These are phyloP conservation scores for Musa troglodytarum DNA, from an alignment of 176 grass and related monocot species.

Conservation along the genomic window DNA sequence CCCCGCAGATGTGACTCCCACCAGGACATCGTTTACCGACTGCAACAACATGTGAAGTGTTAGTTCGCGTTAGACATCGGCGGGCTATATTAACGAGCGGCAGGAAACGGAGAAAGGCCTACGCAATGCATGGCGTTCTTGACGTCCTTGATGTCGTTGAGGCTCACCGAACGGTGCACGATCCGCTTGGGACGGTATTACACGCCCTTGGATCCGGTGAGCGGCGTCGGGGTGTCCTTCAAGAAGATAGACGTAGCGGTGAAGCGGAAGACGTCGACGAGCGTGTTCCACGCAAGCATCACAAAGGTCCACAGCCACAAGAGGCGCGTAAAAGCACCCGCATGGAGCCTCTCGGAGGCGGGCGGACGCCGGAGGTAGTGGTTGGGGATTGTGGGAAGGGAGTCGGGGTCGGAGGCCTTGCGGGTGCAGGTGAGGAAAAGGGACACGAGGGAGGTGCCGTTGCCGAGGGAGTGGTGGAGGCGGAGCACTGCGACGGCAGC, in stretches of 20 bases:
- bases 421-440: slow-evolving; percentile 78
- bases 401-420: slow-evolving; percentile 48
- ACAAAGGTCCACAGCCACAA: slow-evolving; percentile 36
- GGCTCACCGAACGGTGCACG: slow-evolving; percentile 48
- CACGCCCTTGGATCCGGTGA: slow-evolving; percentile 40
- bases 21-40: slow-evolving; percentile 83
- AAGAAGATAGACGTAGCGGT: slow-evolving; percentile 46
- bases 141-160: slow-evolving; percentile 53
- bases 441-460: slow-evolving; percentile 75
- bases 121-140: slow-evolving; percentile 83
- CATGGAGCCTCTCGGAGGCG: not conserved
- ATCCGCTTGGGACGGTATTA: slow-evolving; percentile 55
- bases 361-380: slow-evolving; percentile 15
- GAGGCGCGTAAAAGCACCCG: slow-evolving; percentile 1
- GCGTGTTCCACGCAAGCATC: slow-evolving; percentile 56
- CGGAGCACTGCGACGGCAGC: slow-evolving; percentile 36
- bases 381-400: slow-evolving; percentile 21
- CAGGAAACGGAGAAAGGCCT: slow-evolving; percentile 22
- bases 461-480: slow-evolving; percentile 87
- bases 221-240: slow-evolving; percentile 48
- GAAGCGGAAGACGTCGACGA: slow-evolving; percentile 46
- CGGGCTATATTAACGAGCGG: too few species aligned
- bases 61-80: too few species aligned
- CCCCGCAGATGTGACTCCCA: slow-evolving; percentile 61
- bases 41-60: slow-evolving; percentile 14